Conservation (phyloP, 2,329 filamentous ascomycete species). For the Rhexocercosporidium sp. region DNA sequence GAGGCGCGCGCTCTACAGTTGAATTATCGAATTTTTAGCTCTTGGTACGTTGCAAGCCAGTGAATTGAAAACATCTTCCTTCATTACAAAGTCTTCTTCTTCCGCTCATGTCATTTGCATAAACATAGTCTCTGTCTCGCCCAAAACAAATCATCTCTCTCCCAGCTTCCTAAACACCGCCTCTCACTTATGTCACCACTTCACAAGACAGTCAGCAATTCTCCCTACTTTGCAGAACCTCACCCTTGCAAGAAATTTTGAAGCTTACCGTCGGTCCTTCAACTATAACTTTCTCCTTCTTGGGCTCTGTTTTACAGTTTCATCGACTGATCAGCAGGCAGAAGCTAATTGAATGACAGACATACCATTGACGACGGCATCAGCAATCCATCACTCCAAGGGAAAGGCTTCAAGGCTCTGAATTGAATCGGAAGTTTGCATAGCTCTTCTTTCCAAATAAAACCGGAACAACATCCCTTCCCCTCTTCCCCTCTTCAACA, state of each 20-base stretch:
- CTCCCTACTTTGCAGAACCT: background rate
- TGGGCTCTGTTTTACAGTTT: background rate
- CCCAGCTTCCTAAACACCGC: background rate
- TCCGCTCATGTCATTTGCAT: too few species aligned
- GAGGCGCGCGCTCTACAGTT: too few species aligned
- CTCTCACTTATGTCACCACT: background rate
- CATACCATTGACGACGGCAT: background rate
- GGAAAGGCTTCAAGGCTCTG: background rate
- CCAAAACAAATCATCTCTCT: background rate
- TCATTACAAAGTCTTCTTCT: too few species aligned
- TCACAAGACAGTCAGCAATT: background rate
- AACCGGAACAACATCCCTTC: background rate
- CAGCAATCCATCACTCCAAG: background rate
- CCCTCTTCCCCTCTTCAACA: background rate
- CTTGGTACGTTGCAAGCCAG: too few species aligned
- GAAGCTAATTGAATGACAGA: background rate
- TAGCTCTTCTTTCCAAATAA: background rate
- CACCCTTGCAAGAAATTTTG: background rate
- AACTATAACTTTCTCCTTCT: background rate
- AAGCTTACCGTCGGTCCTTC: background rate
- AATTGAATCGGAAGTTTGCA: background rate
- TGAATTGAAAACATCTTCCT: too few species aligned
- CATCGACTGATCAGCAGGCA: background rate
- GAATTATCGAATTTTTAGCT: too few species aligned
- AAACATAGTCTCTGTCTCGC: too few species aligned